These are phyloP conservation scores for Cadophora gregata DNA, from an alignment of 2,329 filamentous ascomycete genomes.

Conservation along the genomic window DNA sequence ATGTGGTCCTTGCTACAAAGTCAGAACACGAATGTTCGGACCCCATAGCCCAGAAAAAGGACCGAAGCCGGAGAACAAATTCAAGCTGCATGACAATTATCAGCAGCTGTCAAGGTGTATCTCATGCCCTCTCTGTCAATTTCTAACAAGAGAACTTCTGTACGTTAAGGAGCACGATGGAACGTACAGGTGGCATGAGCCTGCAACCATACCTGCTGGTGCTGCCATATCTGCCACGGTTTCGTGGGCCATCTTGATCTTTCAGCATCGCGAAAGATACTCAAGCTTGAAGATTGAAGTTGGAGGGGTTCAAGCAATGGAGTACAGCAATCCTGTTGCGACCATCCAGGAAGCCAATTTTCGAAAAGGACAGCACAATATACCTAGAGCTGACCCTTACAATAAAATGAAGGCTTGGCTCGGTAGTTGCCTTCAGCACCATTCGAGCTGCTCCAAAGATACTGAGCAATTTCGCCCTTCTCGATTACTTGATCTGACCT, in stretches of 20 bases:
- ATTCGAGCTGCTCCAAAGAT: not conserved
- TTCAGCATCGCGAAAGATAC: not conserved
- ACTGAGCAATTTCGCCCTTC: not conserved
- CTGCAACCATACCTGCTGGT: not conserved
- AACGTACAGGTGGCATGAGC: not conserved
- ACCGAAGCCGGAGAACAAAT: not conserved
- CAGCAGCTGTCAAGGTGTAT: not conserved
- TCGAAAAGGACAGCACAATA: not conserved
- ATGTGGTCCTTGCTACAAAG: conserved; percentile 2
- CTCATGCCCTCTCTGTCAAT: not conserved
- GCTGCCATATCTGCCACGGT: not conserved
- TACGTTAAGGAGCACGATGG: conserved; percentile 2
- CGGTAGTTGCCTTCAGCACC: not conserved
- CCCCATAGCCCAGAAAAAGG: not conserved
- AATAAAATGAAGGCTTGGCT: not conserved
- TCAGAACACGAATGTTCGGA: conserved; percentile 4
- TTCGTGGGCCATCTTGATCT: not conserved
- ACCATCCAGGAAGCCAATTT: not conserved
- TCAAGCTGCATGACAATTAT: not conserved
- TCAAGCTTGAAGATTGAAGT: not conserved
- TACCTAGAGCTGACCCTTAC: not conserved
- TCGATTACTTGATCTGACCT: not conserved
- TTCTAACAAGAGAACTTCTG: not conserved
- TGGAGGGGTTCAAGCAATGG: not conserved
- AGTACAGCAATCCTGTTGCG: not conserved